Evolutionary conservation across 1,284 basidiomycete species (phyloP).

Genomic region (Sphaerobolus stellatus): DNA sequence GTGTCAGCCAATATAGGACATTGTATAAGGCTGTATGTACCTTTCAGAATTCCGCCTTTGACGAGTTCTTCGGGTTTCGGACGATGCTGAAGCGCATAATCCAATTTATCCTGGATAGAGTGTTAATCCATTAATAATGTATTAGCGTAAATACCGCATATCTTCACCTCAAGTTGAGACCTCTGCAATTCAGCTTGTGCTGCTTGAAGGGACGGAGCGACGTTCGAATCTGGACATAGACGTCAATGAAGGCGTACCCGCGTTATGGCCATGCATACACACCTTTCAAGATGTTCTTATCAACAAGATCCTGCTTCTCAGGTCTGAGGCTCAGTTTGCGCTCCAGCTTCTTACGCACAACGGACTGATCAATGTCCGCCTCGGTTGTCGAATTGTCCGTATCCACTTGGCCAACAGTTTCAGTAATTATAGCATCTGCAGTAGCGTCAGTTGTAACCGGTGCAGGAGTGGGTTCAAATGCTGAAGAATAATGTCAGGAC

Average conservation of each 20-base stretch:
- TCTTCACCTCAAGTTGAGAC: conserved; percentile 62
- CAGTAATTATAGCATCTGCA: neutral
- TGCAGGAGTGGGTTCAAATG: neutral
- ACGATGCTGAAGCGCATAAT: conserved; percentile 61
- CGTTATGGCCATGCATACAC: conserved; percentile 18
- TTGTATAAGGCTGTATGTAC: conserved; percentile 34
- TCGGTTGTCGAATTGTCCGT: no score
- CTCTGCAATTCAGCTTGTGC: conserved; percentile 64
- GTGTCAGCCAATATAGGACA: neutral
- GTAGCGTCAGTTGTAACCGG: neutral
- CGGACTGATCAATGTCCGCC: conserved; percentile 1
- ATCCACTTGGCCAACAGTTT: neutral
- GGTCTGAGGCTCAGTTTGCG: conserved; percentile 56
- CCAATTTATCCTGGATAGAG: conserved; percentile 59
- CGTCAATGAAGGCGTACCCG: neutral
- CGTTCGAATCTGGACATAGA: conserved; percentile 52
- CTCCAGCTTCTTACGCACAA: conserved; percentile 49
- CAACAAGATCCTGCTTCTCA: conserved; percentile 63
- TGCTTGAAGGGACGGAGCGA: conserved; percentile 70
- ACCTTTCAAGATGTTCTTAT: conserved; percentile 78
- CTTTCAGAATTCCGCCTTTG: conserved; percentile 66
- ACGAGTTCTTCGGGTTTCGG: conserved; percentile 70
- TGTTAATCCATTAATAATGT: neutral
- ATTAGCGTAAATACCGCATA: neutral
- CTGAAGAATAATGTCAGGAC: neutral